Conservation (phyloP, 2,329 filamentous ascomycete genomes). For the Fusarium solani-melongenae region DNA sequence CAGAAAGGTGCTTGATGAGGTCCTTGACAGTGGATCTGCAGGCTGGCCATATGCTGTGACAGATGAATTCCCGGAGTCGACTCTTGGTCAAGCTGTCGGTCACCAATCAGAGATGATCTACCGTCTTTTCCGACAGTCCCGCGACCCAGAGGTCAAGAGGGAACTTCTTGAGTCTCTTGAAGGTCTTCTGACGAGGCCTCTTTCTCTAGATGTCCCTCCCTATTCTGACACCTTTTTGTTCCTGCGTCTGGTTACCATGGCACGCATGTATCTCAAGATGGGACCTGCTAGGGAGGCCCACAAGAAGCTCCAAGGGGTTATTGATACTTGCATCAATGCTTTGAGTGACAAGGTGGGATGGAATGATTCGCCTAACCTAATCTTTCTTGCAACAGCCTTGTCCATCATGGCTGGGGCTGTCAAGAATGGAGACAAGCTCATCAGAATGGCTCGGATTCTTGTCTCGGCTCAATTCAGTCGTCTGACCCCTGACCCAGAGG, state of each 20-base stretch:
- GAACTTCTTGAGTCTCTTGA: conserved; percentile 28
- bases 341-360: conserved; percentile 39
- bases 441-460: conserved; percentile 33
- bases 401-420: conserved; percentile 24
- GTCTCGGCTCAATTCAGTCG: conserved; percentile 40
- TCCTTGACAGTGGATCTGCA: conserved; percentile 35
- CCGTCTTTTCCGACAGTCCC: conserved; percentile 32
- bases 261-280: conserved; percentile 41
- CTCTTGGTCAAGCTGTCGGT: conserved; percentile 23
- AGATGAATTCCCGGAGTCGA: conserved; percentile 18
- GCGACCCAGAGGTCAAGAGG: conserved; percentile 32
- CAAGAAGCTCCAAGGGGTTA: conserved; percentile 26
- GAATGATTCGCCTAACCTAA: conserved; percentile 38
- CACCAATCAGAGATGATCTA: conserved; percentile 32
- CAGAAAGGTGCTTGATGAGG: conserved; percentile 34
- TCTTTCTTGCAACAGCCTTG: conserved; percentile 27
- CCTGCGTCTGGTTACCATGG: conserved; percentile 23
- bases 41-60: conserved; percentile 39
- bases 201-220: conserved; percentile 36
- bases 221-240: conserved; percentile 17
- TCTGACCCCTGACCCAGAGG: conserved; percentile 8
- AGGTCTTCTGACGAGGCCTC: conserved; percentile 25
- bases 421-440: conserved; percentile 20
- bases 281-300: conserved; percentile 38
- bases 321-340: conserved; percentile 31